A percentile compares a stretch with the other conserved stretches of the same genome.
Evolutionary conservation across 768 basidiomycete genomes (phyloP).

Genomic region (Termitomyces sp.): DNA sequence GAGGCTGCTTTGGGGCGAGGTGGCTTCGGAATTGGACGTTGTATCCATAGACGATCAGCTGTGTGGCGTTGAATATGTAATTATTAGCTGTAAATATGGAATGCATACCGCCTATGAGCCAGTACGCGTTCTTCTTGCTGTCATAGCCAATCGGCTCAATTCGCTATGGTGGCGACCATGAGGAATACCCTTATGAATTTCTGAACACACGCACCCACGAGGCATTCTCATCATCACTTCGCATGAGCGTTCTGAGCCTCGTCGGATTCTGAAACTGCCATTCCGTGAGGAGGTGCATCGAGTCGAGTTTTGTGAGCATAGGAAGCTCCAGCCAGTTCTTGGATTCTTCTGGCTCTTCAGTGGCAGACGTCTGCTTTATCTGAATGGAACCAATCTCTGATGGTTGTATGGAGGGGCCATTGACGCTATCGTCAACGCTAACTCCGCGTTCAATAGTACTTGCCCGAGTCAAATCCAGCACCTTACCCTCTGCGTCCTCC

Average conservation of each 20-base stretch:
- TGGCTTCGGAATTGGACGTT: slow-evolving; percentile 48
- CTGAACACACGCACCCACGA: slow-evolving; percentile 60
- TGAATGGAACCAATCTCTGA: slow-evolving; percentile 18
- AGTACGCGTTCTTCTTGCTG: slow-evolving; percentile 74
- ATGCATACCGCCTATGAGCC: slow-evolving; percentile 75
- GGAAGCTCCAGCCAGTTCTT: slow-evolving; percentile 72
- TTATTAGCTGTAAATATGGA: neutral
- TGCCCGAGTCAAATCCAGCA: slow-evolving; percentile 17
- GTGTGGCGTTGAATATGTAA: slow-evolving; percentile 6
- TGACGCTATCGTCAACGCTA: slow-evolving; percentile 18
- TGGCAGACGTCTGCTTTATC: neutral
- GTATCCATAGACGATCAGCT: slow-evolving; percentile 88
- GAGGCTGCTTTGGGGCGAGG: slow-evolving; percentile 37
- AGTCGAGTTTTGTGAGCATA: slow-evolving; percentile 72
- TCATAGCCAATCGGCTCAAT: slow-evolving; percentile 87
- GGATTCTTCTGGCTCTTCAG: slow-evolving; percentile 36
- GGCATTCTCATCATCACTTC: slow-evolving; percentile 72
- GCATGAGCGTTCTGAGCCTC: slow-evolving; percentile 71
- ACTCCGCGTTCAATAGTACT: slow-evolving; percentile 20
- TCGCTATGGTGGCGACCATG: slow-evolving; percentile 45
- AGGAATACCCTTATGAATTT: slow-evolving; percentile 6
- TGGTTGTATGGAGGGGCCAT: slow-evolving; percentile 16
- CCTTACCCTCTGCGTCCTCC: slow-evolving; percentile 11
- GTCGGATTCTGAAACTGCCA: slow-evolving; percentile 87
- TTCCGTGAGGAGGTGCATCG: slow-evolving; percentile 70